Base-by-base conservation (phyloP, 805 yeast species). In the Pichia nakasei region DNA sequence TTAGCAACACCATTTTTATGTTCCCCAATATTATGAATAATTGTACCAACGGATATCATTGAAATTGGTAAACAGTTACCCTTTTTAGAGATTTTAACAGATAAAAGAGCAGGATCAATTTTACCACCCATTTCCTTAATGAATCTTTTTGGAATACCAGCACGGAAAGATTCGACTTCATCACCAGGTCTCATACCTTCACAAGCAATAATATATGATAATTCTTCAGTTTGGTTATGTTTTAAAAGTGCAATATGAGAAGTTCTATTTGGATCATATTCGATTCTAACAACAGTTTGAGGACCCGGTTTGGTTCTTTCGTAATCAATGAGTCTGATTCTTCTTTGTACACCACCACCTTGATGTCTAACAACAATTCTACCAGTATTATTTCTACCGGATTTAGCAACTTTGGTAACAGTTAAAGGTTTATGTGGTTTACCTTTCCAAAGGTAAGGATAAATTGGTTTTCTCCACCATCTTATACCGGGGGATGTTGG, bases 111-210 rank as follows among this genome's bases (percentile, higher is more conserved):
- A 32, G 95, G 96, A 63, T 91, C 98, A 38, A 85, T 71, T 56
- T 77, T 80, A 47, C 96, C 96, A 50, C 89, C 88, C 96, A 88
- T 87, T 66, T 84, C 88, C 42, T 74, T 66, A 53, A 84, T 66
- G 49, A 89, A 68, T 56, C 79, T 77, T 37, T 71, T 63, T 13
- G 97, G 96, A 44, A 91, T 78, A 41, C 97, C 97, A n/a, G 67
- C 61, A 63, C 97, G 78, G 69, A 82, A 93, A 9, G 89, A 79
- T 67, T 89, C 96, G 31, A 93, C 91, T 37, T 69, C 69, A 62
- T 93, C 98, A 40, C 97, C 98, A 3, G 82, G 85, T 67, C 97
- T 79, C 59, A 91, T 68, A 12, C 97, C 98, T 49, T 87, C 91
- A 45, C 93, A 78, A 0, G 98, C 97, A 45, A 88, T 67, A 46